Conservation (phyloP, 805 yeast genomes). For the Ogataea salicorniae region DNA sequence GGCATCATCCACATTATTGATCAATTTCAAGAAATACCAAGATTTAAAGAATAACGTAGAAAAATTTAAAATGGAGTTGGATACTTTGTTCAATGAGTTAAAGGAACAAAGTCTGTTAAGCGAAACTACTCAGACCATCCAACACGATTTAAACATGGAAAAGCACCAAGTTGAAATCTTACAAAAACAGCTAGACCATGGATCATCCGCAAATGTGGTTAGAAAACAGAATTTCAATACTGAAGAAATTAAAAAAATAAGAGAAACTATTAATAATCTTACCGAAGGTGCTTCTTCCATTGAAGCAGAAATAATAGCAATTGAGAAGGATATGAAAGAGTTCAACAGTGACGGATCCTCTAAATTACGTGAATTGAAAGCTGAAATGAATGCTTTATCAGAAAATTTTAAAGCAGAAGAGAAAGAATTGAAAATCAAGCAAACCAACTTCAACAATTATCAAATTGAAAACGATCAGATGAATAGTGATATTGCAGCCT, state of each 20-base stretch:
- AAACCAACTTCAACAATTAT: constrained; percentile 53
- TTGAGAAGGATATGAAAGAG: constrained; percentile 77
- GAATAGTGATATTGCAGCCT: constrained; percentile 45
- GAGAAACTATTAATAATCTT: constrained; percentile 33
- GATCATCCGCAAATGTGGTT: constrained; percentile 52
- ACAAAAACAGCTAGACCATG: constrained; percentile 48
- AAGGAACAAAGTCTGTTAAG: constrained; percentile 38
- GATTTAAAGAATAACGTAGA: constrained; percentile 39
- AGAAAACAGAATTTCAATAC: constrained; percentile 42
- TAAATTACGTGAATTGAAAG: constrained; percentile 61
- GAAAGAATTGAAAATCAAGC: constrained; percentile 37
- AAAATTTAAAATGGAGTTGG: constrained; percentile 36
- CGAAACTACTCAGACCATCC: constrained; percentile 47
- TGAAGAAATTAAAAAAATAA: constrained; percentile 41
- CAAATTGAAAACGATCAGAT: constrained; percentile 70
- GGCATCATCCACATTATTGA: constrained; percentile 50
- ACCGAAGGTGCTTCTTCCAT: constrained; percentile 28
- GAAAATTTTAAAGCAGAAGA: constrained; percentile 34
- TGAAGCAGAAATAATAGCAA: constrained; percentile 41
- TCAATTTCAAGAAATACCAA: constrained; percentile 57
- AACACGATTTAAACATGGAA: constrained; percentile 52
- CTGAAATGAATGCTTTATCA: constrained; percentile 42
- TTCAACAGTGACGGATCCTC: constrained; percentile 74
- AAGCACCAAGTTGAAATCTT: constrained; percentile 55
- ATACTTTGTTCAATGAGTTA: constrained; percentile 36